Evolutionary conservation across 2,329 filamentous ascomycete genomes (phyloP).

Genomic region (Fusarium cicatricum): DNA sequence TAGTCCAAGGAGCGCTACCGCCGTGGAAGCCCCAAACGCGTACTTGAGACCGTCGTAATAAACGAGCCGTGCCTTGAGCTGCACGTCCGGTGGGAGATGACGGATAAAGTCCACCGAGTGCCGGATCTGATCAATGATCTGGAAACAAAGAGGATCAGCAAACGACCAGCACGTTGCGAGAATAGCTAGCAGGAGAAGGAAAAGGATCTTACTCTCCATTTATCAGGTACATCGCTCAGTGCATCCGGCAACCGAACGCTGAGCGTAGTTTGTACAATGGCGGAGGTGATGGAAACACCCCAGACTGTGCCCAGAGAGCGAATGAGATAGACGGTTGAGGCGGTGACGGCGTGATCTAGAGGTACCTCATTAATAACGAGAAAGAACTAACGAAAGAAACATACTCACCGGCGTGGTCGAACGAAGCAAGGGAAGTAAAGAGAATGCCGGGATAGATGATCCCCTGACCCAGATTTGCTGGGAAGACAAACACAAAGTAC

Average conservation of each 20-base stretch:
- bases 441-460: constrained; percentile 66
- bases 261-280: constrained; percentile 69
- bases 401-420: constrained; percentile 64
- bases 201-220: constrained; percentile 60
- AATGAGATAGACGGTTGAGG: constrained; percentile 70
- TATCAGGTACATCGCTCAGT: constrained; percentile 63
- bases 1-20: constrained; percentile 57
- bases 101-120: constrained; percentile 66
- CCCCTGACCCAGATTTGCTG: constrained; percentile 67
- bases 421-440: constrained; percentile 69
- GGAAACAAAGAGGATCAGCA: constrained; percentile 22
- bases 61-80: constrained; percentile 63
- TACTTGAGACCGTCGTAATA: constrained; percentile 67
- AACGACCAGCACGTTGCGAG: constrained; percentile 11
- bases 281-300: constrained; percentile 69
- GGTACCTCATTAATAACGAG: neutral
- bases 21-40: constrained; percentile 64
- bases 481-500: constrained; percentile 65
- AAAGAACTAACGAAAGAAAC: neutral
- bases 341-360: constrained; percentile 68
- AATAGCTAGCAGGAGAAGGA: constrained; percentile 22
- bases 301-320: constrained; percentile 70
- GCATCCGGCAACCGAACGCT: constrained; percentile 61
- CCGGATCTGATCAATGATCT: constrained; percentile 69
- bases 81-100: constrained; percentile 63